A percentile compares a stretch with the other conserved stretches of the same genome.
Evolutionary conservation across 129 eudicot species (phyloP).

Genomic region (Saposhnikovia divaricata): DNA sequence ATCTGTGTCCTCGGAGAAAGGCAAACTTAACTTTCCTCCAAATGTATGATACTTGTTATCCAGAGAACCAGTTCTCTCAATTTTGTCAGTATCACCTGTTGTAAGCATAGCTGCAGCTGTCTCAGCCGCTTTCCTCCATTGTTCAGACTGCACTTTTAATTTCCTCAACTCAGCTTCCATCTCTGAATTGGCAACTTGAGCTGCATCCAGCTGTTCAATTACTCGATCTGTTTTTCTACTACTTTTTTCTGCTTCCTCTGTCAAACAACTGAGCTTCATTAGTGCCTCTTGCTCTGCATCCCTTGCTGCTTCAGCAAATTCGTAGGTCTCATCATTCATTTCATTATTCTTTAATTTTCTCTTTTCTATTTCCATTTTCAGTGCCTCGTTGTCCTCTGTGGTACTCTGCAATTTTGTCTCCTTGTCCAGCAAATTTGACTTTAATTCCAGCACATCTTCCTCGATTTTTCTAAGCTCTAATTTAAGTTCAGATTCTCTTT

Average conservation of each 20-base stretch:
- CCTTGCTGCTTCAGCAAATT: conserved; percentile 40
- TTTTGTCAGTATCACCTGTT: conserved; percentile 45
- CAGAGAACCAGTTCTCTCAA: conserved; percentile 56
- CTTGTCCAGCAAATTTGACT: conserved; percentile 32
- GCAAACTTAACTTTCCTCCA: conserved; percentile 52
- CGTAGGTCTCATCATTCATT: conserved; percentile 33
- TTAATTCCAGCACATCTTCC: conserved; percentile 38
- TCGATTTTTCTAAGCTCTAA: conserved; percentile 31
- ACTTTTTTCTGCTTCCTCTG: conserved; percentile 69
- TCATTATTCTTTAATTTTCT: conserved; percentile 28
- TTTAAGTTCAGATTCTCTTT: conserved; percentile 27
- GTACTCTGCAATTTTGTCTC: conserved; percentile 39
- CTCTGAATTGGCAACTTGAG: conserved; percentile 67
- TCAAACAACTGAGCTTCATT: conserved; percentile 49
- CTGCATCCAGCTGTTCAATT: conserved; percentile 55
- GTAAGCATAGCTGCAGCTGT: conserved; percentile 88
- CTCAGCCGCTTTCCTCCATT: conserved; percentile 99
- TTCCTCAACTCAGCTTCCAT: conserved; percentile 83
- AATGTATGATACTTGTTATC: conserved; percentile 34
- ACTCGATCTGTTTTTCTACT: conserved; percentile 38
- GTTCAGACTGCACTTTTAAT: conserved; percentile 81
- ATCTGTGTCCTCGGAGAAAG: conserved; percentile 50
- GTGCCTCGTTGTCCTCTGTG: conserved; percentile 55
- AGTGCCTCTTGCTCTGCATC: conserved; percentile 57
- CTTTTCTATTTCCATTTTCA: conserved; percentile 35